phyloP scores from a whole-genome alignment of 1,284 basidiomycete genomes.

The Austroboletus olivaceoglutinosus region DNA sequence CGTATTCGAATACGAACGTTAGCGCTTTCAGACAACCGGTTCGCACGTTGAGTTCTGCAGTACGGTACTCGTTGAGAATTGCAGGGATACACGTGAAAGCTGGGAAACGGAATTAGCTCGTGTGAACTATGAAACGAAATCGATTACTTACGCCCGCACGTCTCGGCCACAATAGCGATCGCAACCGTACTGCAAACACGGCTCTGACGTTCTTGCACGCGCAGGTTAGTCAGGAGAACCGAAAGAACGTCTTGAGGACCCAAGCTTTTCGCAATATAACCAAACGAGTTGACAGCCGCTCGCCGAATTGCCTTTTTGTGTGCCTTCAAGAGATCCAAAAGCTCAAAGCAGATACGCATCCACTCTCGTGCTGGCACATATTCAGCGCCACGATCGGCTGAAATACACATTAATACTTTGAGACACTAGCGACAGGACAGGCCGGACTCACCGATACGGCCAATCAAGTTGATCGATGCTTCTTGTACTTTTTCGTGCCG shows the following conservation, averaged over 20 bases:
- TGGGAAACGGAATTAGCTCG: slow-evolving; percentile 32
- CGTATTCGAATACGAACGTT: slow-evolving; percentile 99
- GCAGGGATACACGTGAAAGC: slow-evolving; percentile 99
- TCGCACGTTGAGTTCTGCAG: slow-evolving; percentile 95
- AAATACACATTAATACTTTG: slow-evolving; percentile 13
- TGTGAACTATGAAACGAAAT: slow-evolving; percentile 1
- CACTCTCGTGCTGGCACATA: slow-evolving; percentile 98
- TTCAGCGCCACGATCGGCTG: slow-evolving; percentile 97
- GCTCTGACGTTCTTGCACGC: slow-evolving; percentile 98
- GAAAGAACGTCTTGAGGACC: slow-evolving; percentile 98
- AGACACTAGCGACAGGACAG: background rate
- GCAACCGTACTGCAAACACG: slow-evolving; percentile 99
- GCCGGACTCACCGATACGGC: slow-evolving; percentile 77
- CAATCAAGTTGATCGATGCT: slow-evolving; percentile 98
- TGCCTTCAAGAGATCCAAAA: slow-evolving; percentile 95
- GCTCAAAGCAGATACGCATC: slow-evolving; percentile 99
- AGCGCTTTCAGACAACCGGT: slow-evolving; percentile 99
- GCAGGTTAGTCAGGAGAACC: slow-evolving; percentile 93
- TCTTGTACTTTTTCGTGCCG: slow-evolving; percentile 99
- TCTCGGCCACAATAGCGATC: slow-evolving; percentile 96
- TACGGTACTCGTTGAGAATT: slow-evolving; percentile 98
- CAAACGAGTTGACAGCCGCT: slow-evolving; percentile 98
- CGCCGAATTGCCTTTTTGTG: slow-evolving; percentile 99
- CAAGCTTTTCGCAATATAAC: slow-evolving; percentile 98
- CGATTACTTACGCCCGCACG: slow-evolving; percentile 79